These are phyloP conservation scores for Oryza punctata DNA, from an alignment of 176 grass and related monocot genomes.

Conservation along the genomic window DNA sequence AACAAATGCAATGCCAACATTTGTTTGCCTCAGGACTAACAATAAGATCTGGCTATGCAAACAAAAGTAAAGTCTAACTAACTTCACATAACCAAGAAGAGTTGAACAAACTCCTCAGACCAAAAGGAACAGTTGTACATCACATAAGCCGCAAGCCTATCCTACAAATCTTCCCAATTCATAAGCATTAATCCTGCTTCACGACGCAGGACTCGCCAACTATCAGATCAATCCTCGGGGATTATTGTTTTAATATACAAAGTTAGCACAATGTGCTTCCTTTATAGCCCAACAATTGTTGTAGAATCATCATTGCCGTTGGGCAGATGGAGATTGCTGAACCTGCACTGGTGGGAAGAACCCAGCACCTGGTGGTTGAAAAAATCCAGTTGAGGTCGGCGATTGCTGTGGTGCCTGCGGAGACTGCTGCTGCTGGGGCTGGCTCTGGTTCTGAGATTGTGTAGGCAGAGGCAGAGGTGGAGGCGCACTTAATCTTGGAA, in stretches of 20 bases:
- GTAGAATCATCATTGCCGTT: slow-evolving; percentile 64
- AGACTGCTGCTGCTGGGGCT: slow-evolving; percentile 71
- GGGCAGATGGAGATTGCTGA: slow-evolving; percentile 67
- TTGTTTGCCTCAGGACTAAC: slow-evolving; percentile 21
- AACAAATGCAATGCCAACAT: background rate
- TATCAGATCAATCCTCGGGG: slow-evolving; percentile 3
- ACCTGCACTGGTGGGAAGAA: slow-evolving; percentile 72
- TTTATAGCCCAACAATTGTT: slow-evolving; percentile 12
- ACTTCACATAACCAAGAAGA: slow-evolving; percentile 36
- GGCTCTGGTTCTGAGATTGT: slow-evolving; percentile 48
- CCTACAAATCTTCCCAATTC: slow-evolving; percentile 40
- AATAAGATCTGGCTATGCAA: slow-evolving; percentile 30
- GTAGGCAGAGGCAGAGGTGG: slow-evolving; percentile 52
- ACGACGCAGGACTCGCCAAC: slow-evolving; percentile 11
- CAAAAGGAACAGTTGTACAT: slow-evolving; percentile 49
- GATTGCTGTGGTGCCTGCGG: slow-evolving; percentile 56
- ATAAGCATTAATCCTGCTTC: slow-evolving; percentile 44
- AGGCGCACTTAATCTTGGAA: slow-evolving; percentile 44
- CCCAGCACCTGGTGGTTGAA: slow-evolving; percentile 53
- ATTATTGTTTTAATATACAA: slow-evolving; percentile 69
- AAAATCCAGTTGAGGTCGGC: slow-evolving; percentile 62
- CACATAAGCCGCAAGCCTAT: slow-evolving; percentile 40
- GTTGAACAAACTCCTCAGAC: slow-evolving; percentile 22
- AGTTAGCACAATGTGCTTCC: slow-evolving; percentile 43
- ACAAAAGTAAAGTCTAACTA: slow-evolving; percentile 4